A percentile compares a stretch with the other conserved stretches of the same genome.
Conservation (phyloP, 257 asterid species). For the Salvia hispanica region DNA sequence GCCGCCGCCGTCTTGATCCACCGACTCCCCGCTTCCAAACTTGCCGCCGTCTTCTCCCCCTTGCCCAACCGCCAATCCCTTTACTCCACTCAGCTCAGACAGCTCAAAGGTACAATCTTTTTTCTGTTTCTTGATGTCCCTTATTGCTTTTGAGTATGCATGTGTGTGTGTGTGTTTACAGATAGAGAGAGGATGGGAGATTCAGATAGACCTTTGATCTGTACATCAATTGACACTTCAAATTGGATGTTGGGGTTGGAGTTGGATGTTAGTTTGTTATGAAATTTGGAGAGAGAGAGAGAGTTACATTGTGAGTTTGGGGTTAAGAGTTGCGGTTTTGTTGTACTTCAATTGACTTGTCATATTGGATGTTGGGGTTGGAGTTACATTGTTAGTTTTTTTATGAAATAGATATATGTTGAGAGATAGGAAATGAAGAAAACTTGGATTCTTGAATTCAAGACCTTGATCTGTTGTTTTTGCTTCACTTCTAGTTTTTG, state of each 20-base stretch:
- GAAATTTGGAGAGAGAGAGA: no score
- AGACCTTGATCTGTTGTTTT: not conserved
- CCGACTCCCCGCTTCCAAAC: slow-evolving; percentile 44
- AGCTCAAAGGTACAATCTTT: slow-evolving; percentile 50
- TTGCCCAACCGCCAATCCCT: slow-evolving; percentile 52
- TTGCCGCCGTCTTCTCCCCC: slow-evolving; percentile 44
- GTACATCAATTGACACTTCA: not conserved
- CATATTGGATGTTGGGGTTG: not conserved
- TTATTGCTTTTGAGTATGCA: not conserved
- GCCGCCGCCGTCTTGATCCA: slow-evolving; percentile 68
- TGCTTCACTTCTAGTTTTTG: no score
- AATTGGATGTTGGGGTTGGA: no score
- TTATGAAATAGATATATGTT: no score
- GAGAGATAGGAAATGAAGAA: not conserved
- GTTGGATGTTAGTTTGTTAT: no score
- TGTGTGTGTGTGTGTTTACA: not conserved
- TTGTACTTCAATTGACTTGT: slow-evolving; percentile 3
- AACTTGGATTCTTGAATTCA: slow-evolving; percentile 12
- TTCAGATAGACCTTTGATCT: not conserved
- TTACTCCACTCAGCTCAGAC: slow-evolving; percentile 31
- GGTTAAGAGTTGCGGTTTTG: no score
- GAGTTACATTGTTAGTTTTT: slow-evolving; percentile 14
- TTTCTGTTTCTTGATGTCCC: no score
- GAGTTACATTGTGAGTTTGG: no score
- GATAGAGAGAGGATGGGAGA: not conserved